Conservation (phyloP, 495 filamentous ascomycete genomes). For the Penicillium malachiteum region DNA sequence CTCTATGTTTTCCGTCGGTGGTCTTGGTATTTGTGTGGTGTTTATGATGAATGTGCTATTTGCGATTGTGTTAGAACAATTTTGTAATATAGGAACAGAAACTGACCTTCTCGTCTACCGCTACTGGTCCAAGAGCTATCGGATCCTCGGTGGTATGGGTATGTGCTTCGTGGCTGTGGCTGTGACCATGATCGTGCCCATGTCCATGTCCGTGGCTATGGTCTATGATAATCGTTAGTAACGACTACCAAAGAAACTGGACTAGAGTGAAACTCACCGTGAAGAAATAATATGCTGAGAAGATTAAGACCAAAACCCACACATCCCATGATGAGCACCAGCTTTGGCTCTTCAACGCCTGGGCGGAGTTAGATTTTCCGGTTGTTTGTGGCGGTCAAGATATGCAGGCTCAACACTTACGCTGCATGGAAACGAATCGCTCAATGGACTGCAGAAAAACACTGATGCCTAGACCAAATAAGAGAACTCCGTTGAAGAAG, state of each 20-base stretch:
- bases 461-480: constrained; percentile 87
- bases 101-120: constrained; percentile 7
- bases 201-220: constrained; percentile 18
- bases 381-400: background rate
- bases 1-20: constrained; percentile 6
- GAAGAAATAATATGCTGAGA: constrained; percentile 72
- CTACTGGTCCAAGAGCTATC: background rate
- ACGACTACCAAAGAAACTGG: background rate
- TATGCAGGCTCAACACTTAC: constrained; percentile 18
- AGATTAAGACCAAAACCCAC: constrained; percentile 77
- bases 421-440: constrained; percentile 60
- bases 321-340: constrained; percentile 75
- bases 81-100: too few relatives aligned
- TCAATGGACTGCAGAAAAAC: constrained; percentile 89
- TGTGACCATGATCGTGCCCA: constrained; percentile 19
- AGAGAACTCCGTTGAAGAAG: constrained; percentile 87
- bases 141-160: background rate
- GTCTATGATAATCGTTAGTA: background rate
- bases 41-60: constrained; percentile 11
- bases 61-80: too few relatives aligned
- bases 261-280: constrained; percentile 43
- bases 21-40: background rate
- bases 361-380: constrained; percentile 5
- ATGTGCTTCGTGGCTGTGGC: constrained; percentile 10
- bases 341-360: constrained; percentile 68